Percentiles rank a stretch among this genome's conserved stretches.
phyloP scores from a whole-genome alignment of 768 basidiomycete genomes.

The Rickenella mellea region DNA sequence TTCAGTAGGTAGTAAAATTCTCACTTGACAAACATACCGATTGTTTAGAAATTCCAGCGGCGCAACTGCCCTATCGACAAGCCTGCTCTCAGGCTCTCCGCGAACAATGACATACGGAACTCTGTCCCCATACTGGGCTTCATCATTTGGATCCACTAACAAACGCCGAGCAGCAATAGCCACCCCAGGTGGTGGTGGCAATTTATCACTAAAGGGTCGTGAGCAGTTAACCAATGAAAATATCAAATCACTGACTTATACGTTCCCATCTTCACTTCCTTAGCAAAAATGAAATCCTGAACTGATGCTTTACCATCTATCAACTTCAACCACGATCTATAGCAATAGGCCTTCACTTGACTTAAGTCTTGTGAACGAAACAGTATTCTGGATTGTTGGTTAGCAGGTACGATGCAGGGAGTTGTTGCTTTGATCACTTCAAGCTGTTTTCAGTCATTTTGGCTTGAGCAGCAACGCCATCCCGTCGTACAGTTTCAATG shows the following conservation, averaged over 20 bases:
- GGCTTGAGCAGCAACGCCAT: constrained; percentile 82
- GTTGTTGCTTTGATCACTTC: constrained; percentile 74
- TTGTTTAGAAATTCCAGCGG: constrained; percentile 63
- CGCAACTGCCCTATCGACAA: constrained; percentile 69
- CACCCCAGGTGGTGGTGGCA: constrained; percentile 85
- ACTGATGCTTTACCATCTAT: constrained; percentile 70
- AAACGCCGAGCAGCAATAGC: constrained; percentile 73
- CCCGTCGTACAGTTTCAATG: constrained; percentile 91
- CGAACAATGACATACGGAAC: constrained; percentile 82
- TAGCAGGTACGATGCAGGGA: constrained; percentile 4
- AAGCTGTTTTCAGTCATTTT: constrained; percentile 89
- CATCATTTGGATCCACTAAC: constrained; percentile 66
- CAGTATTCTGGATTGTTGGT: constrained; percentile 49
- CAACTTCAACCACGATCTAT: constrained; percentile 74
- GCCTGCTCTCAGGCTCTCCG: constrained; percentile 49
- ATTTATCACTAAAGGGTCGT: constrained; percentile 52
- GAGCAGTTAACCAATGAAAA: neutral
- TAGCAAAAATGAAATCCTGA: constrained; percentile 94
- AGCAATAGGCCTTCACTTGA: constrained; percentile 82
- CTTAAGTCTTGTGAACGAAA: constrained; percentile 88
- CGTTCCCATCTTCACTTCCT: constrained; percentile 87
- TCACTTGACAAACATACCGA: constrained; percentile 45
- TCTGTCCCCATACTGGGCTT: constrained; percentile 88
- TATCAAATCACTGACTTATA: constrained; percentile 54
- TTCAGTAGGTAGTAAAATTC: neutral